Conservation (phyloP, 2,329 filamentous ascomycete species). For the Epichloe amarillans region DNA sequence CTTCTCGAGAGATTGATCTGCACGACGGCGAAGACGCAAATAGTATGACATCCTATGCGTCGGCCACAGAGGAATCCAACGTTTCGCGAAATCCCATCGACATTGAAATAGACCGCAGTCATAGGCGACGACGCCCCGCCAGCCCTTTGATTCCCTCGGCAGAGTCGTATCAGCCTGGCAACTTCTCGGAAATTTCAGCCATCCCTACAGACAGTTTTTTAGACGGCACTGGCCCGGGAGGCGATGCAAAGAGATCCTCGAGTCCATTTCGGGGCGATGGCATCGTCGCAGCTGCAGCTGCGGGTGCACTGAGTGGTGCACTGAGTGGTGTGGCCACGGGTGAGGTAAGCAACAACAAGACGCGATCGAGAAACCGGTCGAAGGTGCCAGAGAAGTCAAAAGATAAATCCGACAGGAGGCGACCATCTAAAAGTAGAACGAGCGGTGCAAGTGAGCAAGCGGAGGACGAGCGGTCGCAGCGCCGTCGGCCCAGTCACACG, state of each 20-base stretch:
- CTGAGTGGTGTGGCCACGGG: constrained; percentile 27
- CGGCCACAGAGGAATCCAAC: constrained; percentile 67
- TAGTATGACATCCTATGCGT: constrained; percentile 62
- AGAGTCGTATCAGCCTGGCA: constrained; percentile 48
- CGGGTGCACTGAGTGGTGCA: constrained; percentile 20
- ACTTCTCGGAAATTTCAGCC: constrained; percentile 76
- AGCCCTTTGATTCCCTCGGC: constrained; percentile 52
- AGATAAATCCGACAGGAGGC: constrained; percentile 37
- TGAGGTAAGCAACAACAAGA: constrained; percentile 31
- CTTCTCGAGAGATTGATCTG: constrained; percentile 29
- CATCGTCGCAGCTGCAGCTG: constrained; percentile 23
- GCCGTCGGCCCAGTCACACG: constrained; percentile 37
- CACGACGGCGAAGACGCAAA: constrained; percentile 46
- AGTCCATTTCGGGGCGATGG: constrained; percentile 29
- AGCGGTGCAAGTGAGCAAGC: constrained; percentile 35
- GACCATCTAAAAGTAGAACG: constrained; percentile 33
- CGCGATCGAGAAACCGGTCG: constrained; percentile 30
- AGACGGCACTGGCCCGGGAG: constrained; percentile 39
- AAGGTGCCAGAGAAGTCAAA: constrained; percentile 27
- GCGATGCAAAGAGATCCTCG: constrained; percentile 24
- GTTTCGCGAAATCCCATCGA: constrained; percentile 68
- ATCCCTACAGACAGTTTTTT: constrained; percentile 52
- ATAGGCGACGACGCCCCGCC: constrained; percentile 46
- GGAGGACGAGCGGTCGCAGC: constrained; percentile 32
- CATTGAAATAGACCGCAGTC: constrained; percentile 65